phyloP scores from a whole-genome alignment of 805 yeast species.

The Metschnikowia sp. region DNA sequence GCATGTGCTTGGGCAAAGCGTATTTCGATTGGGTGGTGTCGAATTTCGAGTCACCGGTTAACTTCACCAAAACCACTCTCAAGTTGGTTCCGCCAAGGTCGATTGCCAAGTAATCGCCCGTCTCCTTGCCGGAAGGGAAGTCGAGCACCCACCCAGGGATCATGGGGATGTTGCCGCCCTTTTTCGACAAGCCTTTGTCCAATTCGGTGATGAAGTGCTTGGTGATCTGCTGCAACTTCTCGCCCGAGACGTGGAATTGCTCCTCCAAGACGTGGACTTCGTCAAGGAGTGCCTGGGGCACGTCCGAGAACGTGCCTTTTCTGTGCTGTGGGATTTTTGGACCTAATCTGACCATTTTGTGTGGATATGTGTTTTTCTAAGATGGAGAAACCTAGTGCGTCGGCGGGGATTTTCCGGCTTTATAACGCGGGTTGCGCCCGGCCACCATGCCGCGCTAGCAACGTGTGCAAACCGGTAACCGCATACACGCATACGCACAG shows the following conservation, averaged over 20 bases:
- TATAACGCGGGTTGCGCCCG: conserved; percentile 6
- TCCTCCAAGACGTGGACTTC: conserved; percentile 58
- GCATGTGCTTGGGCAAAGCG: conserved; percentile 69
- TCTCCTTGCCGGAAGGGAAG: conserved; percentile 87
- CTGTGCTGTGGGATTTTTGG: conserved; percentile 81
- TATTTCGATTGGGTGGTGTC: conserved; percentile 86
- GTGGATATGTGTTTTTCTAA: not conserved
- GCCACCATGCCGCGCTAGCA: not conserved
- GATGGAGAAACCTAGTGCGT: not conserved
- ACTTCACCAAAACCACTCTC: conserved; percentile 83
- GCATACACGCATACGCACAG: not conserved
- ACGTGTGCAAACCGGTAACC: conserved; percentile 9
- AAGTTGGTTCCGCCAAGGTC: conserved; percentile 97
- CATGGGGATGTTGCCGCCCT: conserved; percentile 92
- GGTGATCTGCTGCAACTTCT: conserved; percentile 61
- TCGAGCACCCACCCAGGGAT: conserved; percentile 96
- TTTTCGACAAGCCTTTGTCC: conserved; percentile 70
- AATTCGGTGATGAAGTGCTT: conserved; percentile 77
- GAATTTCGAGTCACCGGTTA: conserved; percentile 80
- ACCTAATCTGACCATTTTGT: conserved; percentile 73
- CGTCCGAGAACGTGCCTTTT: conserved; percentile 59
- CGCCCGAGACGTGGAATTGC: conserved; percentile 59
- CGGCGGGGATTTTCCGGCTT: conserved; percentile 8
- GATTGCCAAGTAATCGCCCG: conserved; percentile 86
- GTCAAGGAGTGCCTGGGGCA: conserved; percentile 58